Evolutionary conservation across 768 basidiomycete genomes (phyloP), one percentile per base, ranked within the genome.

Genomic region (Suillus subaureus): DNA sequence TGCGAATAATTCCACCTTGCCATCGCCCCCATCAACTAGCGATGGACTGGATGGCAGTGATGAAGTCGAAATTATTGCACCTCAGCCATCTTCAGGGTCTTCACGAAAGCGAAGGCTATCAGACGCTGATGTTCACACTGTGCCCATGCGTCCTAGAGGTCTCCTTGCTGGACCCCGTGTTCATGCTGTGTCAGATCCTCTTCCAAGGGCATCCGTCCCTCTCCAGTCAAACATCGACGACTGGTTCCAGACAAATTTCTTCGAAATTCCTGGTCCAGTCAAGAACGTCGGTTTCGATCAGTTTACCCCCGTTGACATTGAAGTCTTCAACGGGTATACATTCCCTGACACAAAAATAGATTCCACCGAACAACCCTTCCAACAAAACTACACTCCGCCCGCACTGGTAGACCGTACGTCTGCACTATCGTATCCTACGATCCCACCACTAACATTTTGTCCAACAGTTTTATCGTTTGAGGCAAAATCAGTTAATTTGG

Each of bases 21-120:
- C 62, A 37, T 68, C 69, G 1, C 37, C 9, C 16, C 37, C 62
- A 43, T 62, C 66, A 33, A 47, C 9, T n/a, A 33, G 54, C 6
- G 31, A 35, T 2, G 40, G 40, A 4, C 1, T 64, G n/a, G 66
- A 68, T 66, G 61, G 33, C n/a, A 62, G 23, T 4, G 21, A 43
- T 13, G 51, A n/a, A 3, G 57, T 64, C 28, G n/a, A 66, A 11
- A 26, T n/a, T 3, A 8, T 65, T 7, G n/a, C 61, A 26, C 52
- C 45, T 43, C 63, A 57, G 0, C 11, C 16, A 18, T 4, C 23
- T 33, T 33, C 31, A 55, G n/a, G 42, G n/a, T 47, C 61, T 65
- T 69, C 69, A 1, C 67, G 65, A 55, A 82, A 83, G 66, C 79
- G 82, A 45, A 73, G 78, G 5, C 57, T 80, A 15, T 83, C 81